Percentiles rank a stretch among this genome's conserved stretches.
phyloP scores from a whole-genome alignment of 768 basidiomycete genomes.

The Hebeloma cylindrosporum region DNA sequence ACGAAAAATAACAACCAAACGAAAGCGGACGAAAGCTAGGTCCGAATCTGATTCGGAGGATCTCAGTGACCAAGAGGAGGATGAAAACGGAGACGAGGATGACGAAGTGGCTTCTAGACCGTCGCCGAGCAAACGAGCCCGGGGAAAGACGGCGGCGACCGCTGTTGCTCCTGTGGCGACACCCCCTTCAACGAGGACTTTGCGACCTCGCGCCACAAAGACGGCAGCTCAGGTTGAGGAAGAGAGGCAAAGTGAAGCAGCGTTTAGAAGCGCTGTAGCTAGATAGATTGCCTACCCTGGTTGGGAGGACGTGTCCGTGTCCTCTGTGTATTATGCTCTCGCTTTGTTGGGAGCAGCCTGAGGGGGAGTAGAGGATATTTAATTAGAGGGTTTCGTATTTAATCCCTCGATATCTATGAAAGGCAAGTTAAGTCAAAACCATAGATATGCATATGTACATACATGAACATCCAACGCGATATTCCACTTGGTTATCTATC shows the following conservation, averaged over 20 bases:
- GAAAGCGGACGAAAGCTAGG: slow-evolving; percentile 6
- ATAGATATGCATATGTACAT: too few relatives aligned
- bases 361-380: too few relatives aligned
- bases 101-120: slow-evolving; percentile 15
- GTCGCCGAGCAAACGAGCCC: slow-evolving; percentile 35
- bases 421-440: too few relatives aligned
- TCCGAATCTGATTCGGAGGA: slow-evolving; percentile 15
- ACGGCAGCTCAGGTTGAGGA: slow-evolving; percentile 46
- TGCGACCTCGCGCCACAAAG: slow-evolving; percentile 61
- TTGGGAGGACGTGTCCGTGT: too few relatives aligned
- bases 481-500: too few relatives aligned
- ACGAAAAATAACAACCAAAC: not conserved
- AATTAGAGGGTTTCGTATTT: too few relatives aligned
- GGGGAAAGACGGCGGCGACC: slow-evolving; percentile 14
- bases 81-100: slow-evolving; percentile 20
- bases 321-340: too few relatives aligned
- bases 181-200: slow-evolving; percentile 40
- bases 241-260: slow-evolving; percentile 51
- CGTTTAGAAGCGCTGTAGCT: slow-evolving; percentile 46
- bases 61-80: slow-evolving; percentile 19
- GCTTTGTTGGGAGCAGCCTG: too few relatives aligned
- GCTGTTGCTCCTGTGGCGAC: slow-evolving; percentile 22
- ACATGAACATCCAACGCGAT: too few relatives aligned
- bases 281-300: slow-evolving; percentile 10
- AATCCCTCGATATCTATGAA: too few relatives aligned